phyloP scores from a whole-genome alignment of 2,329 filamentous ascomycete species.

The Pseudogymnoascus sp. region DNA sequence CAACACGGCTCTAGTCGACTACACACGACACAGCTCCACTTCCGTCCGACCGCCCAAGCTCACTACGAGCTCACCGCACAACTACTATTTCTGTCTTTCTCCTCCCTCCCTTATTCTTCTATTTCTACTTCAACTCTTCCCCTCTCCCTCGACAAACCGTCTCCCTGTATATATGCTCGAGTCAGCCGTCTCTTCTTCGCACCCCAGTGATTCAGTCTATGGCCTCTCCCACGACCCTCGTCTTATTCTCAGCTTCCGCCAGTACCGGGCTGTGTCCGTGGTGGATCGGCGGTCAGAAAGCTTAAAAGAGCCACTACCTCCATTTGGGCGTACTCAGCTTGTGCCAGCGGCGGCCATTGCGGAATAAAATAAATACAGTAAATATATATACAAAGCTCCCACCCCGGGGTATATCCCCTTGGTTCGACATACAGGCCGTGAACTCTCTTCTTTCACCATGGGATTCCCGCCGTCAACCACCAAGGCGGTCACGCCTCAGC shows the following conservation, averaged over 20 bases:
- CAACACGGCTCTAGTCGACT: neutral
- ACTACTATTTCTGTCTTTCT: neutral
- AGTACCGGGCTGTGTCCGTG: neutral
- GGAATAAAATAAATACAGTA: neutral
- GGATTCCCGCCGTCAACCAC: neutral
- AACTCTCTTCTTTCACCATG: neutral
- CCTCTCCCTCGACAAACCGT: neutral
- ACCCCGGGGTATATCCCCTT: neutral
- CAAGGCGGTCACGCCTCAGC: neutral
- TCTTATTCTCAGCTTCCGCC: neutral
- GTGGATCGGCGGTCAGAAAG: neutral
- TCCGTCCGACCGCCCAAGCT: neutral
- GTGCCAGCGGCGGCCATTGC: neutral
- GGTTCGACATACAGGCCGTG: neutral
- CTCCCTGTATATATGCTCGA: neutral
- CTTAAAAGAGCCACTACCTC: neutral
- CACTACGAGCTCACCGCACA: constrained; percentile 1
- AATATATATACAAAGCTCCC: neutral
- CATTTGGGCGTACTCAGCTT: neutral
- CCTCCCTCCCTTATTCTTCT: neutral
- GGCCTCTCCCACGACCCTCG: neutral
- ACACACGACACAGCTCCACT: constrained; percentile 3
- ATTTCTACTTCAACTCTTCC: neutral
- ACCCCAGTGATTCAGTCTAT: neutral
- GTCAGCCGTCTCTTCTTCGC: neutral